phyloP scores from a whole-genome alignment of 1,139 yeast species.

The Nakaseomyces glabratus region DNA sequence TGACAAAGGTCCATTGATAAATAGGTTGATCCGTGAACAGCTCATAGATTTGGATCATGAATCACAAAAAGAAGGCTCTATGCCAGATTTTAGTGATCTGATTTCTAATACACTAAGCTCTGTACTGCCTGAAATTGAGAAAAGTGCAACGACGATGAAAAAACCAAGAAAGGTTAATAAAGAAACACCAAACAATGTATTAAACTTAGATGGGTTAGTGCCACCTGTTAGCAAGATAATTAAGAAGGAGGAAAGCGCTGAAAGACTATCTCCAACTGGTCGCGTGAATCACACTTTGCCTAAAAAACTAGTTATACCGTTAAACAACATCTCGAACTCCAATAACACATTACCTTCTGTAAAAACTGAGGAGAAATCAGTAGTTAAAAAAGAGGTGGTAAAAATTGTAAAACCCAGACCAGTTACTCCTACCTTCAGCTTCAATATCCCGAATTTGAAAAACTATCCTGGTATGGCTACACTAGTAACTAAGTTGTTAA shows the following conservation, averaged over 20 bases:
- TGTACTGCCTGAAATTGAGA: constrained; percentile 4
- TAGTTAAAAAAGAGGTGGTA: not conserved
- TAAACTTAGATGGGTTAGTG: constrained; percentile 14
- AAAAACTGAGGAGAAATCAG: too few species aligned
- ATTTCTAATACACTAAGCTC: constrained; percentile 3
- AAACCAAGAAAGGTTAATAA: constrained; percentile 1
- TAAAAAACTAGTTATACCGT: too few species aligned
- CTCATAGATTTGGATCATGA: too few species aligned
- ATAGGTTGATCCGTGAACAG: too few species aligned
- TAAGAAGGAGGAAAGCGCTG: not conserved
- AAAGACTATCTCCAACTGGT: too few species aligned
- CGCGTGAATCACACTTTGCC: too few species aligned
- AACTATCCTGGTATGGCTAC: constrained; percentile 15
- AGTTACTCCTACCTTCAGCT: constrained; percentile 13
- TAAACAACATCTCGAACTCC: too few species aligned
- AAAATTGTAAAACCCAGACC: not conserved
- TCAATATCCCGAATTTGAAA: constrained; percentile 25
- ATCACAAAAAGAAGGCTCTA: too few species aligned
- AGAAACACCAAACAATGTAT: constrained; percentile 10
- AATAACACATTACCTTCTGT: not conserved
- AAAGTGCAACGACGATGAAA: not conserved
- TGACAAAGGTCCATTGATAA: too few species aligned
- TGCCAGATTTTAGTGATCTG: not conserved
- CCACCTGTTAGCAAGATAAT: constrained; percentile 10
- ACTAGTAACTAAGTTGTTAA: constrained; percentile 22